Evolutionary conservation across 139 green algal species (phyloP), one percentile per base, ranked within the genome.

Genomic region (Coccomyxa sp.): DNA sequence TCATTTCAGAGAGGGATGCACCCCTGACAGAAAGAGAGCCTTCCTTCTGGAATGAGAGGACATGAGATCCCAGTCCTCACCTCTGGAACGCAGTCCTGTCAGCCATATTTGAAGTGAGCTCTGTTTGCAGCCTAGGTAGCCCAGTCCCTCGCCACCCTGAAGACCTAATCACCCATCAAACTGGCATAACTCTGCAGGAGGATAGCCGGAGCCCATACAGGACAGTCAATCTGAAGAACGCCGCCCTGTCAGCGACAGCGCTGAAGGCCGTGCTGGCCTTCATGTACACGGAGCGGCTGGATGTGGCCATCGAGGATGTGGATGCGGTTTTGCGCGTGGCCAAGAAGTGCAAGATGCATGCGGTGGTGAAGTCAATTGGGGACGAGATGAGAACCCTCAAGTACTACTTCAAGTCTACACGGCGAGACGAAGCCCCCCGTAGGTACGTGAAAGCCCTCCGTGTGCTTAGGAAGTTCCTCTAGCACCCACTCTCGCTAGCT

Each of bases 241-340:
- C 31, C 8, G 31, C 6, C 2, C 54, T 84, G 69, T 44, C 27
- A 0, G 40, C 70, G 37, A 37, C 55, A 29, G 70, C 76, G 33
- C 76, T 84, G 24, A 71, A 72, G 69, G 70, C 81, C 39, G 54
- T 81, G 31, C 27, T 81, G 18, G 71, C 70, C 18, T 84, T 72
- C 71, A 16, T 81, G 55, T 84, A 84, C 70, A 84, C 75, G 1
- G 76, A 69, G 76, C 70, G 81, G 24, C 34, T 84, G 55, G 81
- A 84, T 44, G 68, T 79, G 35, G 27, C 33, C 31, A 81, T 79
- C 33, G 75, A 72, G 12, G 74, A 83, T 7, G 68, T 76, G 24
- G 40, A 69, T 7, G 40, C 44, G 9, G 50, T 83, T 35, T 24
- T 77, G 34, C 44, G 37, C 27, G 37, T 68, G 0, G 73, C 29